These are phyloP conservation scores for Sphenostylis stenocarpa DNA, from an alignment of 306 rosid genomes.

Conservation along the genomic window DNA sequence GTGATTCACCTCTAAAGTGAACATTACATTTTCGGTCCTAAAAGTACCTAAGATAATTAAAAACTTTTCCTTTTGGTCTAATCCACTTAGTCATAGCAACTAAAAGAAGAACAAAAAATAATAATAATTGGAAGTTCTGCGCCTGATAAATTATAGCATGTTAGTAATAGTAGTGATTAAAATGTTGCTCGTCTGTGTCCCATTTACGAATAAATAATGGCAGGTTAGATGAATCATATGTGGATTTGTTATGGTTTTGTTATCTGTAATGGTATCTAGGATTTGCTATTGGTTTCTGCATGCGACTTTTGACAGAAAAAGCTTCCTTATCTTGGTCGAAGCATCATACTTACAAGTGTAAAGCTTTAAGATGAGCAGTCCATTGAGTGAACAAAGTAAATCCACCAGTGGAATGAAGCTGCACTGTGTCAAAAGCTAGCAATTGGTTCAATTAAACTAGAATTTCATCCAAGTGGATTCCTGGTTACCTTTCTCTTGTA, in stretches of 20 bases:
- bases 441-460: constrained; percentile 38
- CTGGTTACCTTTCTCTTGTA: constrained; percentile 34
- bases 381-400: constrained; percentile 41
- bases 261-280: constrained; percentile 29
- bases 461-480: constrained; percentile 42
- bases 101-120: neutral
- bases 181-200: constrained; percentile 14
- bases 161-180: constrained; percentile 13
- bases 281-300: constrained; percentile 33
- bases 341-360: constrained; percentile 31
- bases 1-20: constrained; percentile 28
- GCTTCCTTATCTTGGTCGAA: constrained; percentile 49
- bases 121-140: constrained; percentile 22
- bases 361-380: constrained; percentile 45
- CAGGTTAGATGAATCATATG: constrained; percentile 25
- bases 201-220: constrained; percentile 17
- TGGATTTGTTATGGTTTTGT: constrained; percentile 21
- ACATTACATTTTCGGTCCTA: constrained; percentile 4
- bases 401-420: constrained; percentile 45
- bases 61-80: neutral
- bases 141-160: constrained; percentile 10
- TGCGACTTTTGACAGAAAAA: constrained; percentile 49
- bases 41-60: constrained; percentile 13
- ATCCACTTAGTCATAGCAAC: constrained; percentile 23
- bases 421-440: constrained; percentile 42